Base-by-base conservation (phyloP, 1,284 basidiomycete genomes). In the Ceratorhiza oryzae-sativae region DNA sequence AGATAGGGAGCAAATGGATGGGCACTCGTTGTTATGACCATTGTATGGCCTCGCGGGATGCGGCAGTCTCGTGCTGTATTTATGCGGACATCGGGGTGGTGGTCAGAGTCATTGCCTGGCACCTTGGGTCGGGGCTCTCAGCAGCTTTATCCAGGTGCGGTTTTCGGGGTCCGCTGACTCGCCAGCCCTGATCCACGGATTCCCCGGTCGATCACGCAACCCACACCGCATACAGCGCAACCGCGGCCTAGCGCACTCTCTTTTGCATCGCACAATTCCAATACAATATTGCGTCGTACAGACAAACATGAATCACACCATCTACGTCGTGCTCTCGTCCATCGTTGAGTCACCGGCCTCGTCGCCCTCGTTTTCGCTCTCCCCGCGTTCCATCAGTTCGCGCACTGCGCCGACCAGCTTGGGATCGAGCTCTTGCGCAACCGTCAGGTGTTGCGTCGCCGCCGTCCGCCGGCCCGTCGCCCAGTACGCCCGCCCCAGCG, bases 401-500 rank as follows among this genome's bases (percentile, higher is more conserved):
- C 89, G 88, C 73, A 51, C 61, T 4, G 55, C 56, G 51, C 65
- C 56, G 76, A 72, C 48, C 65, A 84, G 76, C 75, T 84, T 82
- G 36, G 84, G 84, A 67, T 85, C 82, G 49, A 86, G 73, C 79
- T 98, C 95, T 74, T 94, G 89, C 76, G 94, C 95, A 55, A 90
- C 85, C 32, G 94, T 93, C 74, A 98, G 89, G 81, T 90, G 86
- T 73, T 91, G 88, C 71, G 93, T 90, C 55, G 92, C 89, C 80
- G 91, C 90, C n/a, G 87, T 84, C 75, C 88, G 88, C 79, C 93
- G 84, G 30, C 92, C 93, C 68, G 90, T 81, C 75, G 92, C 84
- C 59, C 93, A 87, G 79, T 95, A 96, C 74, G 91, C 90, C 81
- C 92, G 93, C 39, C 94, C 95, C n/a, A 98, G 87, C 80, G 97